These are phyloP conservation scores for Termitomyces sp. DNA, from an alignment of 768 basidiomycete genomes.

Conservation along the genomic window DNA sequence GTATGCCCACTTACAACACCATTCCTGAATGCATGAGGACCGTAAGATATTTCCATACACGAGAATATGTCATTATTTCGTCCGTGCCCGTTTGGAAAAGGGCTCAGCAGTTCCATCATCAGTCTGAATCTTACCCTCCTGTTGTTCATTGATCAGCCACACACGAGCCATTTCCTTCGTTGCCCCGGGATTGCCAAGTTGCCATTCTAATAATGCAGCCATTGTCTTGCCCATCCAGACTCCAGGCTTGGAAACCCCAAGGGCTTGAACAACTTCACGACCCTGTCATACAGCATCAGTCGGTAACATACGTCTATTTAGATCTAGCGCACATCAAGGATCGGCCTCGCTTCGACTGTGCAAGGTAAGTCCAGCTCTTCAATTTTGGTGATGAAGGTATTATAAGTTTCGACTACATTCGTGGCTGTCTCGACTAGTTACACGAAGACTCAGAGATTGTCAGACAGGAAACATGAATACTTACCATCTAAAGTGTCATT, in stretches of 20 bases:
- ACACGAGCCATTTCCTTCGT: slow-evolving; percentile 62
- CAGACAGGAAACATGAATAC: neutral
- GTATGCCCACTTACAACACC: neutral
- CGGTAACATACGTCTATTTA: neutral
- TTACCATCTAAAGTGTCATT: slow-evolving; percentile 45
- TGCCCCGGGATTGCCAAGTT: slow-evolving; percentile 69
- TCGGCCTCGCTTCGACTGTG: slow-evolving; percentile 63
- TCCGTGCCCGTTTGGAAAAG: slow-evolving; percentile 37
- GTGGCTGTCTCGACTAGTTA: slow-evolving; percentile 41
- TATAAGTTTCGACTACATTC: slow-evolving; percentile 59
- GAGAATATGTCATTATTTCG: slow-evolving; percentile 21
- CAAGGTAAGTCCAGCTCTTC: slow-evolving; percentile 58
- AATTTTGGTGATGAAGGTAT: slow-evolving; percentile 56
- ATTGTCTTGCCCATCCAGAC: slow-evolving; percentile 67
- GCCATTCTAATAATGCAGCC: slow-evolving; percentile 78
- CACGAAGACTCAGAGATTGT: slow-evolving; percentile 1
- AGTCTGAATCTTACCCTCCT: slow-evolving; percentile 40
- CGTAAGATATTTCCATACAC: neutral
- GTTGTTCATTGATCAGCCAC: slow-evolving; percentile 65
- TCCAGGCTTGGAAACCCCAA: slow-evolving; percentile 58
- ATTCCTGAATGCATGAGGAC: neutral
- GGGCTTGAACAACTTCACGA: slow-evolving; percentile 50
- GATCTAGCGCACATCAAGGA: slow-evolving; percentile 67
- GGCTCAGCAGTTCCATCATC: slow-evolving; percentile 23
- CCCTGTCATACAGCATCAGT: slow-evolving; percentile 50